phyloP scores from a whole-genome alignment of 1,284 basidiomycete species.

The Puccinia horiana region DNA sequence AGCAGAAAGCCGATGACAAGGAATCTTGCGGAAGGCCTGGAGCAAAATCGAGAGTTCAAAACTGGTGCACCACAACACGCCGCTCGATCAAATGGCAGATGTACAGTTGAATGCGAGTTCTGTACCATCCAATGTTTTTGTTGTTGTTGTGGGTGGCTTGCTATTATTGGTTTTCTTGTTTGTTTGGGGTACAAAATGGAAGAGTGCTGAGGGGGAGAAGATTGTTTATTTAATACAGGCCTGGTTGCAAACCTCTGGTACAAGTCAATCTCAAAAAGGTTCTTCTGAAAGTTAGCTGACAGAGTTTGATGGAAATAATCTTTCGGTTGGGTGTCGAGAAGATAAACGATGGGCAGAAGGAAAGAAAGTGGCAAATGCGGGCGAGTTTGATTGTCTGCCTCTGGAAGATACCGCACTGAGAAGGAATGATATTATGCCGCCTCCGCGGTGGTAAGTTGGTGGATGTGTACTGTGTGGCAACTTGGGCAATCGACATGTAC shows the following conservation, averaged over 20 bases:
- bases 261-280: conserved; percentile 21
- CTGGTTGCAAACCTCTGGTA: neutral
- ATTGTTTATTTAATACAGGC: neutral
- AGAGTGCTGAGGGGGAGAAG: neutral
- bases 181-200: neutral
- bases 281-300: conserved; percentile 40
- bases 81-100: neutral
- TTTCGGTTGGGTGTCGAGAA: conserved; percentile 23
- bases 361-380: conserved; percentile 32
- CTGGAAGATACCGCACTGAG: conserved; percentile 42
- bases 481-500: neutral
- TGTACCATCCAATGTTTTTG: conserved; percentile 4
- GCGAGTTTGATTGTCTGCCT: conserved; percentile 32
- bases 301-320: conserved; percentile 41
- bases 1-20: conserved; percentile 17
- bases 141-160: neutral
- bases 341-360: conserved; percentile 19
- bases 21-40: conserved; percentile 20
- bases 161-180: neutral
- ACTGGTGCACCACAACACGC: neutral
- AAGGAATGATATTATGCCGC: conserved; percentile 23
- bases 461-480: conserved; percentile 21
- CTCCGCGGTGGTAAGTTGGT: conserved; percentile 20
- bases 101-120: conserved; percentile 10
- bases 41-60: conserved; percentile 5